A percentile compares a stretch with the other conserved stretches of the same genome.
Evolutionary conservation across 108 stramenopile species (phyloP).

Genomic region (Discostella pseudostelligera): DNA sequence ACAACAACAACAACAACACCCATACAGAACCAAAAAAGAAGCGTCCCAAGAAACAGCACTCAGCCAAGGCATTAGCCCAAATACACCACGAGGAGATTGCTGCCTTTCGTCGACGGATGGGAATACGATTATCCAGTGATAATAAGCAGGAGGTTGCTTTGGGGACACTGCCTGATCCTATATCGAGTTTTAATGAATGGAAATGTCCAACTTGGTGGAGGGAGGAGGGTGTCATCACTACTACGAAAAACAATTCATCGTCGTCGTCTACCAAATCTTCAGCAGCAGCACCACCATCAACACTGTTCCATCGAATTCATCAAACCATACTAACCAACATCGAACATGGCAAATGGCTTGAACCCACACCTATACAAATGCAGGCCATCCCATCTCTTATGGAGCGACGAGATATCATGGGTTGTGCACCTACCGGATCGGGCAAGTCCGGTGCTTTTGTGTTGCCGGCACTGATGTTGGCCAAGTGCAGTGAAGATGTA

Average conservation of each 20-base stretch:
- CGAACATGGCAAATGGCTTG: conserved; percentile 88
- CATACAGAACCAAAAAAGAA: conserved; percentile 13
- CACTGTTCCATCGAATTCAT: conserved; percentile 45
- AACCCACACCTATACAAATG: conserved; percentile 95
- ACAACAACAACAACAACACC: not conserved
- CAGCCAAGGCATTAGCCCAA: conserved; percentile 56
- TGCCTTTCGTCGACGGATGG: conserved; percentile 86
- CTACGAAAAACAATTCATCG: not conserved
- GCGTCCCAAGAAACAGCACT: conserved; percentile 64
- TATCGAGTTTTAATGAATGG: conserved; percentile 70
- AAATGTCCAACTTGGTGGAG: conserved; percentile 72
- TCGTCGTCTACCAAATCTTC: not conserved
- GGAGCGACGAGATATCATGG: conserved; percentile 83
- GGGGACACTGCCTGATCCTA: conserved; percentile 67
- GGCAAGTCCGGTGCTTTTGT: conserved; percentile 92
- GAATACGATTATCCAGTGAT: conserved; percentile 63
- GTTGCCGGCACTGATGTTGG: conserved; percentile 83
- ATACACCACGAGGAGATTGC: conserved; percentile 76
- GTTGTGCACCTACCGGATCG: conserved; percentile 83
- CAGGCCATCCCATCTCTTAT: conserved; percentile 80
- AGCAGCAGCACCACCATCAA: not conserved
- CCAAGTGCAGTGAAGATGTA: conserved; percentile 58
- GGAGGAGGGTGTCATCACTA: not conserved
- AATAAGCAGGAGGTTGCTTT: conserved; percentile 53
- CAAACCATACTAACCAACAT: conserved; percentile 72